Base-by-base conservation (phyloP, 495 filamentous ascomycete species). In the Lophium mytilinum region DNA sequence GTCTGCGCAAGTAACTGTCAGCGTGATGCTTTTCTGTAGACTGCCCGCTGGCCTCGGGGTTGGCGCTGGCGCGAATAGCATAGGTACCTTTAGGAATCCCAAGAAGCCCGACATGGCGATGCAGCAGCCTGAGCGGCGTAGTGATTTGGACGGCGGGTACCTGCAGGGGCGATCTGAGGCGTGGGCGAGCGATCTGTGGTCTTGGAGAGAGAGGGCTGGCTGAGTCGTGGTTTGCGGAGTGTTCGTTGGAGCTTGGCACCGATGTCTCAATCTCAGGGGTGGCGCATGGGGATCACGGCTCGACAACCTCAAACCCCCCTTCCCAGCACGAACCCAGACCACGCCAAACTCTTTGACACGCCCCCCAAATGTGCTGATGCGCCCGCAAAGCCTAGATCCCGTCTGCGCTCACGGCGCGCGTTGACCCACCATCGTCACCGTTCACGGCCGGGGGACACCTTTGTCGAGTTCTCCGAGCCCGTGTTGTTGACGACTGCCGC, bases 1-100 rank as follows among this genome's bases (percentile, higher is more conserved):
- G 86, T 88, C 89, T 96, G 33, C 40, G 14, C 21, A 37, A 36
- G 33, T 10, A 52, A n/a, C 49, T 52, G 49, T 40, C 15, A 52
- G 34, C 17, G 4, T 36, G 34, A 4, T 42, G 40, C 17, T 42
- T 2, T 42, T 42, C 40, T 42, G 8, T 42, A 18, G 1, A 18
- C 14, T 42, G 2, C 14, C 40, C 17, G 14, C 2, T 42, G 40
- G 40, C 2, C 24, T 30, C 24, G 3, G 24, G 24, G 24, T 30
- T 30, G 24, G 24, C 24, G 24, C 24, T 30, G 24, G 24, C 24
- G 24, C 24, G 24, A 30, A 30, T 30, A 6, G 3, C 60, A n/a
- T 55, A n/a, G n/a, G n/a, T n/a, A 66, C 66, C 55, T 68, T 68
- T 14, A 68, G 40, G 46, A 68, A 65, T 43, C 63, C 63, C 39